These are phyloP conservation scores for Macrolepiota fuliginosa DNA, from an alignment of 768 basidiomycete species.

Conservation along the genomic window DNA sequence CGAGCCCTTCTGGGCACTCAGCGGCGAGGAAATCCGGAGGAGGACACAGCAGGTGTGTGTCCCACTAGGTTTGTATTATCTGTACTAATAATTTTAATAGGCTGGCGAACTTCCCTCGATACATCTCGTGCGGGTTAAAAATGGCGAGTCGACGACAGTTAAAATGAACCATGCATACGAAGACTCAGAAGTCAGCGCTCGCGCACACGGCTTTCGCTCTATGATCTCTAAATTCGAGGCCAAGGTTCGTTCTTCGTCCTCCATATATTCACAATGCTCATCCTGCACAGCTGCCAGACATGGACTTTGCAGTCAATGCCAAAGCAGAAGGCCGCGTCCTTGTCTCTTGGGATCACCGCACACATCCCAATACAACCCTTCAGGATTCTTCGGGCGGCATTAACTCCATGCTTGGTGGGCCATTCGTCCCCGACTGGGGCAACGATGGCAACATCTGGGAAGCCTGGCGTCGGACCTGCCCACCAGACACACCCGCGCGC, in stretches of 20 bases:
- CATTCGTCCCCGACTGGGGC: slow-evolving; percentile 82
- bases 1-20: slow-evolving; percentile 78
- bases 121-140: slow-evolving; percentile 76
- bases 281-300: slow-evolving; percentile 70
- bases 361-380: slow-evolving; percentile 66
- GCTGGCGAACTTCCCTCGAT: slow-evolving; percentile 80
- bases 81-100: slow-evolving; percentile 27
- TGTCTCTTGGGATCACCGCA: slow-evolving; percentile 87
- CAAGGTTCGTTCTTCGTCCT: slow-evolving; percentile 40
- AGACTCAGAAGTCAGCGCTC: slow-evolving; percentile 69
- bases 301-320: slow-evolving; percentile 93
- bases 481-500: slow-evolving; percentile 74
- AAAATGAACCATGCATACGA: slow-evolving; percentile 58
- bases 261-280: slow-evolving; percentile 2
- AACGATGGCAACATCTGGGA: slow-evolving; percentile 90
- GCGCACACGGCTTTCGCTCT: slow-evolving; percentile 71
- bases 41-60: slow-evolving; percentile 52
- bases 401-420: slow-evolving; percentile 53
- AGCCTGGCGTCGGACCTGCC: slow-evolving; percentile 88
- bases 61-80: background rate
- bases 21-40: slow-evolving; percentile 68
- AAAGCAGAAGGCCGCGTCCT: slow-evolving; percentile 93
- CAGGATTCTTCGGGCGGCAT: slow-evolving; percentile 51
- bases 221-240: slow-evolving; percentile 74
- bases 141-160: slow-evolving; percentile 59